Base-by-base conservation (phyloP, 345 rosid species). In the Microcos paniculata region DNA sequence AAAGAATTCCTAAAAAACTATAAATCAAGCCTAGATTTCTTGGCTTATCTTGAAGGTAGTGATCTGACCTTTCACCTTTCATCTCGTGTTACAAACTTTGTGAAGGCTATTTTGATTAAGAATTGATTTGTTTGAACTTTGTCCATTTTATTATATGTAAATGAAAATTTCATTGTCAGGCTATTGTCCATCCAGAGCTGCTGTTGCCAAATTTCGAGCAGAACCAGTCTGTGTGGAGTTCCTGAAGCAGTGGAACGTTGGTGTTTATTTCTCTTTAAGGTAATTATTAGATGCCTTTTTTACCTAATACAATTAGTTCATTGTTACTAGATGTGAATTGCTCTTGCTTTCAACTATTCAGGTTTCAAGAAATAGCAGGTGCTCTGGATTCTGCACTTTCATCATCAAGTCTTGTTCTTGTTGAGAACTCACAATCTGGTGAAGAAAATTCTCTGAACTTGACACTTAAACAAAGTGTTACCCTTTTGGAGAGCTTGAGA, bases 291-390 rank as follows among this genome's bases (percentile, higher is more conserved):
- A 70, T 67, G 40, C 57, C 56, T 13, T 18, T 38, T 58, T 65
- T 63, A 24, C 64, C 64, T 33, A 18, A 62, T 23, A 45, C 48
- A 43, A n/a, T 43, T 15, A 38, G 40, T 33, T 24, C 33, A 21
- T 70, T 48, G 15, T 18, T 67, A 68, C 6, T 6, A 53, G 51
- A 53, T 68, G 40, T 62, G 64, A 48, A 67, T 58, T 72, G 45
- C 76, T 43, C 38, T 56, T 75, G 24, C 67, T n/a, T 77, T 77
- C 62, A 57, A 45, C 81, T 26, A 68, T 75, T 75, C 89, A 96
- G 99, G 87, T 92, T 96, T 84, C 99, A 96, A 89, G 98, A 92
- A 84, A 91, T 96, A 85, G 98, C 99, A 14, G 98, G 98, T 76
- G 86, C 86, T 82, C 80, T 96, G 80, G 97, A 93, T 81, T 87